These are phyloP conservation scores for Hysterangium stoloniferum DNA, from an alignment of 768 basidiomycete genomes.

Conservation along the genomic window DNA sequence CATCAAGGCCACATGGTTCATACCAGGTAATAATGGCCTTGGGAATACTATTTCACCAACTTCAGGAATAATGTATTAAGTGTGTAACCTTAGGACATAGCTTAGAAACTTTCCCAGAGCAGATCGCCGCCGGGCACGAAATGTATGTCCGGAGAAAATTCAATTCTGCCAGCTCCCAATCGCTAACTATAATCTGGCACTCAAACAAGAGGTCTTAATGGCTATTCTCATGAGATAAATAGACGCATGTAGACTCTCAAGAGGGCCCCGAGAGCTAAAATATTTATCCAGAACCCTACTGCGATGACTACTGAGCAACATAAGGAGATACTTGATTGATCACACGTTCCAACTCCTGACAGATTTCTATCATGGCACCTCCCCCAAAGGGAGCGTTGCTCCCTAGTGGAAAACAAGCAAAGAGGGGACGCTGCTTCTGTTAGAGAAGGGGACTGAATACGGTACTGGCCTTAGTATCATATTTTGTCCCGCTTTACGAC, in stretches of 20 bases:
- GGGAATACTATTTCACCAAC: too few relatives aligned
- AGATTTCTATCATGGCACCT: constrained; percentile 50
- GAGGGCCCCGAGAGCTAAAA: not conserved
- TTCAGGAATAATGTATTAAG: too few relatives aligned
- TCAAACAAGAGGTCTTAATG: constrained; percentile 60
- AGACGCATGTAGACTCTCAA: too few relatives aligned
- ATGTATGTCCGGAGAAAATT: constrained; percentile 34
- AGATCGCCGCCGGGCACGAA: constrained; percentile 35
- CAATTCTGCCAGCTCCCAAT: constrained; percentile 13
- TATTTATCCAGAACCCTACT: constrained; percentile 45
- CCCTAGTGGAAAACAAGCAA: constrained; percentile 78
- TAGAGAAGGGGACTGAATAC: constrained; percentile 70
- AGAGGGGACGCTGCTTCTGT: constrained; percentile 53
- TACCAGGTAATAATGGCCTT: constrained; percentile 44
- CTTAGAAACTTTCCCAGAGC: constrained; percentile 57
- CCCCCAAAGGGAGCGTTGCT: constrained; percentile 59
- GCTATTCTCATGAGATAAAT: constrained; percentile 70
- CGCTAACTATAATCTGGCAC: not conserved
- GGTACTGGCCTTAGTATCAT: constrained; percentile 33
- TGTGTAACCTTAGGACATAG: constrained; percentile 43
- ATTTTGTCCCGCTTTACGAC: too few relatives aligned
- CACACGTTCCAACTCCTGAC: constrained; percentile 59
- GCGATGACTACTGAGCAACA: constrained; percentile 59
- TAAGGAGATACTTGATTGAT: constrained; percentile 59
- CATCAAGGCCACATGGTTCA: constrained; percentile 69